Evolutionary conservation across 768 basidiomycete species (phyloP).

Genomic region (Hemileccinum rubropunctum): DNA sequence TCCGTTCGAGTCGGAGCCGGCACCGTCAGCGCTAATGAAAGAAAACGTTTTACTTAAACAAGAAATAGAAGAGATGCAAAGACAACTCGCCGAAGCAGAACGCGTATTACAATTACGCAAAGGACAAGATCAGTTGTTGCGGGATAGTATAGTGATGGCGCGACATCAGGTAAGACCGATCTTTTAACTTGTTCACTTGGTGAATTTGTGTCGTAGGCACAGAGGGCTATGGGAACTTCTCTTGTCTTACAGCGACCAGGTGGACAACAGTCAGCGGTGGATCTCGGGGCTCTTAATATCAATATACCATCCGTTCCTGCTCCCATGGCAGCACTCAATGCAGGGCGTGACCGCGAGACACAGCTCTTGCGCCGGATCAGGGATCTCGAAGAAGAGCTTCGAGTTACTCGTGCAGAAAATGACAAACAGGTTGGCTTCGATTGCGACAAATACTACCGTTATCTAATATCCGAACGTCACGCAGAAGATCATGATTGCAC

Average conservation of each 20-base stretch:
- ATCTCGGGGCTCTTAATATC: constrained; percentile 57
- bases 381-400: constrained; percentile 80
- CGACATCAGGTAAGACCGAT: constrained; percentile 56
- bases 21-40: constrained; percentile 50
- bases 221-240: constrained; percentile 74
- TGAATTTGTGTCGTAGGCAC: constrained; percentile 49
- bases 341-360: constrained; percentile 57
- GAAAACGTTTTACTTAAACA: constrained; percentile 66
- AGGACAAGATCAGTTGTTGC: constrained; percentile 76
- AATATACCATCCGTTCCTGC: constrained; percentile 49
- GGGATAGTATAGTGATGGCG: constrained; percentile 76
- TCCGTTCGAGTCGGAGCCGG: constrained; percentile 56
- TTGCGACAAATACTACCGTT: constrained; percentile 1
- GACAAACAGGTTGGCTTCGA: constrained; percentile 68
- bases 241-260: constrained; percentile 48
- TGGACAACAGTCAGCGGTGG: constrained; percentile 39
- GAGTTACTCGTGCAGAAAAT: constrained; percentile 62
- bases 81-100: constrained; percentile 59
- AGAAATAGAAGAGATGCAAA: constrained; percentile 57
- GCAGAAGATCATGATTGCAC: constrained; percentile 79
- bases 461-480: constrained; percentile 16
- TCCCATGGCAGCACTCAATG: constrained; percentile 47
- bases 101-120: constrained; percentile 63
- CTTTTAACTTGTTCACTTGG: background rate
- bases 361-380: constrained; percentile 50